Conservation (phyloP, 2,329 filamentous ascomycete genomes). For the Aspergillus uvarum region DNA sequence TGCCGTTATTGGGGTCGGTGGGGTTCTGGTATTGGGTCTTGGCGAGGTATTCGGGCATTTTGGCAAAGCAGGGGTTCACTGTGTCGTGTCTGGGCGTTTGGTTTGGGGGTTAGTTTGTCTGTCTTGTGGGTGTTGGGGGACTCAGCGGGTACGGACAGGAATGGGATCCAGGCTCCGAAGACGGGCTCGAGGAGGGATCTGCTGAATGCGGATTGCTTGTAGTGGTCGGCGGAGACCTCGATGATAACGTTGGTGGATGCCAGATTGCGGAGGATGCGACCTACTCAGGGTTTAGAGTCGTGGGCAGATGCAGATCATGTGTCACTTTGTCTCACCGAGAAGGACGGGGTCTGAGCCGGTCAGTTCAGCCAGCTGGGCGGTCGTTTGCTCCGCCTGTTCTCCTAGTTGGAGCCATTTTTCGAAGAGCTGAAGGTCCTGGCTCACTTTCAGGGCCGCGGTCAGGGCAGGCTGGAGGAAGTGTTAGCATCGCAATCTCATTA, state of each 20-base stretch:
- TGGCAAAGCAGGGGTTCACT: background rate
- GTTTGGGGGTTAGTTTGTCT: background rate
- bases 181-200: conserved; percentile 1
- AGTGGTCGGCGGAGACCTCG: background rate
- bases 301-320: background rate
- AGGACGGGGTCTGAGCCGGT: background rate
- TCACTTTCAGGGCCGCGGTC: background rate
- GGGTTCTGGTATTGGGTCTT: conserved; percentile 1
- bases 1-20: background rate
- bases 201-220: background rate
- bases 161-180: conserved; percentile 4
- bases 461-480: conserved; percentile 2
- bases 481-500: background rate
- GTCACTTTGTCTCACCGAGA: background rate
- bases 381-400: background rate
- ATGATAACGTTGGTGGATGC: background rate
- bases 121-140: background rate
- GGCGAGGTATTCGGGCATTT: background rate
- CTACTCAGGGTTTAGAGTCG: background rate
- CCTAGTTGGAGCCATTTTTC: conserved; percentile 4
- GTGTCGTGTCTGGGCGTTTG: background rate
- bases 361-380: background rate
- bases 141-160: background rate
- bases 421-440: conserved; percentile 1
- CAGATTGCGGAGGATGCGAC: conserved; percentile 6